Percentiles rank a stretch among this genome's conserved stretches.
Evolutionary conservation across 169 alveolate genomes (phyloP).

Genomic region (Babesia caballi): DNA sequence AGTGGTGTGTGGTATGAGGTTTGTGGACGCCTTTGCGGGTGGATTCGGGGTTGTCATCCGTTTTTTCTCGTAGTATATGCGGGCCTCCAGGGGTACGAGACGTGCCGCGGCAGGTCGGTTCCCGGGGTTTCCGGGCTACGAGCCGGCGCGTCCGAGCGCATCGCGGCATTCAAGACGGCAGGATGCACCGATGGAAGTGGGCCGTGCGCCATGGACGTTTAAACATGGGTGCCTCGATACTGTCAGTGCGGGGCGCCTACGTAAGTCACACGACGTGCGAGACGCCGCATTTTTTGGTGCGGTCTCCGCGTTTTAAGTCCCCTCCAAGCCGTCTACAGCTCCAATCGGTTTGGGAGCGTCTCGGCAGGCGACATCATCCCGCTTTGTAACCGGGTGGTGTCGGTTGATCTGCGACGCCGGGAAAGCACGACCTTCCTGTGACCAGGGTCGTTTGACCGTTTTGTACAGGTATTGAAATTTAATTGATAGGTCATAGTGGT

Average conservation of each 20-base stretch:
- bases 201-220: no score
- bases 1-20: neutral
- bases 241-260: slow-evolving; percentile 24
- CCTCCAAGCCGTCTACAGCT: neutral
- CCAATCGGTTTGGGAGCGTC: no score
- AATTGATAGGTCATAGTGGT: no score
- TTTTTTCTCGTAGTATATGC: neutral
- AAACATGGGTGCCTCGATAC: neutral
- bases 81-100: slow-evolving; percentile 22
- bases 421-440: no score
- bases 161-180: neutral
- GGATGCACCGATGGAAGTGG: no score
- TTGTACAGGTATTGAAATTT: no score
- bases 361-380: no score
- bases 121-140: neutral
- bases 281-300: slow-evolving; percentile 5
- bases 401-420: no score
- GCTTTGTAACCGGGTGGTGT: neutral
- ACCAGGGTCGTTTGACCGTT: no score
- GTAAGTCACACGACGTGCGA: slow-evolving; percentile 5
- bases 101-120: neutral
- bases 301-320: neutral
- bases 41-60: neutral
- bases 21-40: neutral
- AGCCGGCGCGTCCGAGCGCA: neutral